A percentile compares a stretch with the other conserved stretches of the same genome.
Conservation (phyloP, 345 rosid species). For the Trapa bicornis region DNA sequence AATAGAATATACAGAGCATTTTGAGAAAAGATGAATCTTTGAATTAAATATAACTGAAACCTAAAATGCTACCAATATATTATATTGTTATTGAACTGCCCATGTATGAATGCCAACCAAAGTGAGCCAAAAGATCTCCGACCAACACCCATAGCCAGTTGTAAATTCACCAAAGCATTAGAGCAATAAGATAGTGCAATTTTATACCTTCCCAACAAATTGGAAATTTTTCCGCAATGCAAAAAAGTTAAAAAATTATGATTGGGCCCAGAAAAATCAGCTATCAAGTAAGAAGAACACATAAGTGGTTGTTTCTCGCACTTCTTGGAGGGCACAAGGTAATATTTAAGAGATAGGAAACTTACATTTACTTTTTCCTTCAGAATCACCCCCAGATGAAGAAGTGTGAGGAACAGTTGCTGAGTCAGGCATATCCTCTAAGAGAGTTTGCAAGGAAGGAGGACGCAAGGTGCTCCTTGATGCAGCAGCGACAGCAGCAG, state of each 20-base stretch:
- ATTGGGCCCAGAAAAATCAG: neutral
- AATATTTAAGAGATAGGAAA: constrained; percentile 2
- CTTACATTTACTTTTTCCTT: constrained; percentile 87
- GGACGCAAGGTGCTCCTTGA: constrained; percentile 86
- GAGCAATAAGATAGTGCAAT: neutral
- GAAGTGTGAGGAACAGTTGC: constrained; percentile 54
- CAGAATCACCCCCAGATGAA: constrained; percentile 98
- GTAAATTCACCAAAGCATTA: neutral
- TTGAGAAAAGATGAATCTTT: too few species aligned
- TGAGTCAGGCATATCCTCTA: constrained; percentile 70
- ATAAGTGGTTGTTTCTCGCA: neutral
- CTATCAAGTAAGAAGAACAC: neutral
- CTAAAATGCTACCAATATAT: too few species aligned
- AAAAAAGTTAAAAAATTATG: neutral
- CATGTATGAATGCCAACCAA: neutral
- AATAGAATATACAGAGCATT: neutral
- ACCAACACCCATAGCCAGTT: neutral
- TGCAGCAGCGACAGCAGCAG: constrained; percentile 86
- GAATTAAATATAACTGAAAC: neutral
- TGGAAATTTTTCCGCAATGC: too few species aligned
- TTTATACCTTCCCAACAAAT: neutral
- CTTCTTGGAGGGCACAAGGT: neutral
- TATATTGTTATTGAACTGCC: too few species aligned
- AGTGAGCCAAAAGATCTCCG: neutral
- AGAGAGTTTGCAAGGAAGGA: constrained; percentile 82